These are phyloP conservation scores for Sugiyamaella qingdaonensis DNA, from an alignment of 805 yeast species.

Conservation along the genomic window DNA sequence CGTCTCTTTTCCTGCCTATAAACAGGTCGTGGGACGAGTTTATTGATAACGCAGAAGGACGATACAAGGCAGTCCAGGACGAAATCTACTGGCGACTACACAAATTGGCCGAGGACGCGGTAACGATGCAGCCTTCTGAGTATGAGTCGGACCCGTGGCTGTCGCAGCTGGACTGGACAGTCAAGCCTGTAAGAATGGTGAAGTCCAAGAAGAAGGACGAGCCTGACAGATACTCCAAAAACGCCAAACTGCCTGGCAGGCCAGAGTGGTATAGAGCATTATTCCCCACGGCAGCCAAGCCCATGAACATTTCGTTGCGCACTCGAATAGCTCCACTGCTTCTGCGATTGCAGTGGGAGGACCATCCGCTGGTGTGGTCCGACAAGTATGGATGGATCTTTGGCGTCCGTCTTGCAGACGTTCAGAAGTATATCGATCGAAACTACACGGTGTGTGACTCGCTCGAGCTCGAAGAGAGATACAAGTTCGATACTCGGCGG, in stretches of 20 bases:
- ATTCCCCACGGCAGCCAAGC: conserved; percentile 37
- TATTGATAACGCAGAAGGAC: conserved; percentile 59
- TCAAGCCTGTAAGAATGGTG: conserved; percentile 53
- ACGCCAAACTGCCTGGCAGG: conserved; percentile 79
- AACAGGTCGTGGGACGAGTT: conserved; percentile 69
- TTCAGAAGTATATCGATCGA: conserved; percentile 31
- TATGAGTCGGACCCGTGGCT: conserved; percentile 79
- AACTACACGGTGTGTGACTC: conserved; percentile 34
- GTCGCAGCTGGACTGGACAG: conserved; percentile 82
- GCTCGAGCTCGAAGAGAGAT: conserved; percentile 14
- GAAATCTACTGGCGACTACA: conserved; percentile 57
- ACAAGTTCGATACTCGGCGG: conserved; percentile 30
- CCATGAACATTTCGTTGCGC: conserved; percentile 60
- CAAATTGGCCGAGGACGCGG: conserved; percentile 55
- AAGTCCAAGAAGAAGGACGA: conserved; percentile 61
- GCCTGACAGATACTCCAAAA: conserved; percentile 40
- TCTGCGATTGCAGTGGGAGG: conserved; percentile 79
- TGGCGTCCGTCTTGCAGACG: conserved; percentile 40
- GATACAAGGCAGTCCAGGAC: conserved; percentile 55
- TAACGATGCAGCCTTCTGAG: conserved; percentile 41
- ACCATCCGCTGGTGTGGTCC: conserved; percentile 76
- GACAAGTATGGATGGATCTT: conserved; percentile 87
- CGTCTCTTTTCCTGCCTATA: conserved; percentile 75
- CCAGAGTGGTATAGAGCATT: conserved; percentile 89
- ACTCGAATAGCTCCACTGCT: conserved; percentile 74